Evolutionary conservation across 352 stramenopile species (phyloP).

Genomic region (Thalassiosira delicatula): DNA sequence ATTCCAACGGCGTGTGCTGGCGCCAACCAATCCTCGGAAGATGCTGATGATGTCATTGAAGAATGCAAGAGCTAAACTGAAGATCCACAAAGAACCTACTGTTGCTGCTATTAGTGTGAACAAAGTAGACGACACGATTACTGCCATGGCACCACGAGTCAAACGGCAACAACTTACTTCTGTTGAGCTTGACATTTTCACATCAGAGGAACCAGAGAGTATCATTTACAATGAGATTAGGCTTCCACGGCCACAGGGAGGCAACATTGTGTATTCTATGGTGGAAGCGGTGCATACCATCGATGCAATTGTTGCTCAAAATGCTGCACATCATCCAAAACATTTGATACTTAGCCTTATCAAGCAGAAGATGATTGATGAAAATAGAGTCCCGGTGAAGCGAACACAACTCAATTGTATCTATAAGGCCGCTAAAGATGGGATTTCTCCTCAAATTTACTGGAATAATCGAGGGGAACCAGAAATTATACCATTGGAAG

Average conservation of each 20-base stretch:
- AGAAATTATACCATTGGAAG: slow-evolving; percentile 1
- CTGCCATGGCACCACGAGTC: not conserved
- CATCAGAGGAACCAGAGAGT: not conserved
- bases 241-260: not conserved
- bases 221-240: not conserved
- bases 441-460: not conserved
- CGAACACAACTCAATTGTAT: not conserved
- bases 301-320: not conserved
- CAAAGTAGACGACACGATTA: not conserved
- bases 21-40: not conserved
- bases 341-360: not conserved
- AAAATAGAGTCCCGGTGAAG: not conserved
- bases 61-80: not conserved
- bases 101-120: not conserved
- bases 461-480: not conserved
- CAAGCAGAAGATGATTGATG: not conserved
- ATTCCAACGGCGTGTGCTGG: not conserved
- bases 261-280: not conserved
- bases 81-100: not conserved
- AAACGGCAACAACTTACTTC: not conserved
- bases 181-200: not conserved
- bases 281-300: not conserved
- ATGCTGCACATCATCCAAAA: not conserved
- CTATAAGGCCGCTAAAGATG: not conserved
- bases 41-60: not conserved